Percentiles rank a stretch among this genome's conserved stretches.
Evolutionary conservation across 768 basidiomycete species (phyloP).

Genomic region (Russula abietina): DNA sequence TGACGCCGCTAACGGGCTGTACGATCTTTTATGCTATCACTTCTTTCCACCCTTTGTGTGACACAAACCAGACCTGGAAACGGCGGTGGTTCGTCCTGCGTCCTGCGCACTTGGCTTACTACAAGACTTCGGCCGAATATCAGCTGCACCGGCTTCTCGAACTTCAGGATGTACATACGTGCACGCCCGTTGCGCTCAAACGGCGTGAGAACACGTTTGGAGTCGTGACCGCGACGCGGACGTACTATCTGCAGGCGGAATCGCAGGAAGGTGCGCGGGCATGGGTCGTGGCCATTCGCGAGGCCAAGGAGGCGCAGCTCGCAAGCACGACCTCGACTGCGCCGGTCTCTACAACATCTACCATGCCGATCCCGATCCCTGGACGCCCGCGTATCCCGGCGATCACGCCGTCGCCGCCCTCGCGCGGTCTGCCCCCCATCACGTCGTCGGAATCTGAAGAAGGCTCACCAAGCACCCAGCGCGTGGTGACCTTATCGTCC

Average conservation of each 20-base stretch:
- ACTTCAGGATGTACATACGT: conserved; percentile 82
- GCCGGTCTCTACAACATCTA: conserved; percentile 23
- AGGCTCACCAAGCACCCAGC: conserved; percentile 38
- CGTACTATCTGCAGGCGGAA: conserved; percentile 85
- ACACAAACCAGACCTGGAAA: conserved; percentile 78
- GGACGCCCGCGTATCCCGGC: conserved; percentile 30
- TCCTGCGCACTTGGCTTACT: conserved; percentile 88
- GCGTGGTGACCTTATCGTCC: conserved; percentile 28
- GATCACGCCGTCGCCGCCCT: conserved; percentile 46
- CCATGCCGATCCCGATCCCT: conserved; percentile 51
- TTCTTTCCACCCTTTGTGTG: not conserved
- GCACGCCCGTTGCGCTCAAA: conserved; percentile 82
- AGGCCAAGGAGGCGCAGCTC: conserved; percentile 59
- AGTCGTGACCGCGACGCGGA: conserved; percentile 82
- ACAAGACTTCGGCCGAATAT: conserved; percentile 95
- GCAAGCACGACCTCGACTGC: conserved; percentile 27
- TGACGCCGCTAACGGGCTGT: not conserved
- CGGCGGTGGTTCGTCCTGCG: conserved; percentile 97
- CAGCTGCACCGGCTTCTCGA: conserved; percentile 84
- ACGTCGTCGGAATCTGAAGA: conserved; percentile 82
- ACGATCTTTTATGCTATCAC: not conserved
- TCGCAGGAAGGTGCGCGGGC: conserved; percentile 62
- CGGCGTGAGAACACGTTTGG: conserved; percentile 86
- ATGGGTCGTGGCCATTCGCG: conserved; percentile 83
- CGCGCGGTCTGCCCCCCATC: conserved; percentile 39